Evolutionary conservation across 129 eudicot species (phyloP), one percentile per base, ranked within the genome.

Genomic region (Saussurea involucrata): DNA sequence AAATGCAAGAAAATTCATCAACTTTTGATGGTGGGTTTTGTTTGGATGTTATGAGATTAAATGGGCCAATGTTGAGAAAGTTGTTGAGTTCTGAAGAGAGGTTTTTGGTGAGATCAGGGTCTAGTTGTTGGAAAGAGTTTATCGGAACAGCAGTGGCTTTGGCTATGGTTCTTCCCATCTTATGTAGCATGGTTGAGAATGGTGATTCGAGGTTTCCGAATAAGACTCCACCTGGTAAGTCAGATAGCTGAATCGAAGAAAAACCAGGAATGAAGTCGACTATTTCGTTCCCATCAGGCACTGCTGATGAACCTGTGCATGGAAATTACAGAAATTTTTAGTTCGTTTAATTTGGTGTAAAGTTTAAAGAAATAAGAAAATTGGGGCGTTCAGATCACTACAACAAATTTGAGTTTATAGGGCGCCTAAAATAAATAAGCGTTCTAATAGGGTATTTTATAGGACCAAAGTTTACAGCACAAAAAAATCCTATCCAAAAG

Each of bases 121-220:
- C 91, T 12, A 92, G 69, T 68, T 90, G 90, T 77, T 92, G 86
- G 46, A 86, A 86, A 7, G 92, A 87, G 74, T 90, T 90, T 12
- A 86, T 57, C 17, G 76, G 77, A 13, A 92, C 80, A 6, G 82
- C 93, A 8, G 87, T 65, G 28, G 98, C 87, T 83, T 66, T 76
- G 24, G 87, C 80, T 5, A 86, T 71, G 24, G 58, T 17, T 67
- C 70, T 73, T 57, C 80, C 90, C 96, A 90, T 92, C 17, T 78
- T 85, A 67, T 90, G 84, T 17, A 81, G 25, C 87, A 87, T 86
- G 37, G 46, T 46, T 27, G 89, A 65, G 13, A 89, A 74, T 6
- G 96, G 87, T 0, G 93, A 81, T 46, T 84, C 85, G 4, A 83
- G 63, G 72, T 89, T 75, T 5, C 88, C 90, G 1, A 34, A 21